Conservation (phyloP, 306 rosid genomes). For the Pachyrhizus erosus region DNA sequence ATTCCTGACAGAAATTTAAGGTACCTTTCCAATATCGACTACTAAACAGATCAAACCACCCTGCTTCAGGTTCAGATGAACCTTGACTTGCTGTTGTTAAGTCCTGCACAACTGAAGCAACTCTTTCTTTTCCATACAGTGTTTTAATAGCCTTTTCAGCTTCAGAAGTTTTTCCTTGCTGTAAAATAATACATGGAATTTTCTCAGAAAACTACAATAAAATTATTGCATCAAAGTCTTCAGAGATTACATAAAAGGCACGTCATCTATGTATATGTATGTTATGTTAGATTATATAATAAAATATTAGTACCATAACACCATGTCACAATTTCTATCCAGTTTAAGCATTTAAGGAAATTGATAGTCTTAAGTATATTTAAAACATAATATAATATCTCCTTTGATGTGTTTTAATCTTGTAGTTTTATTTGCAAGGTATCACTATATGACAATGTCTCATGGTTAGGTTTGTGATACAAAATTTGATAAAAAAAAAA, state of each 20-base stretch:
- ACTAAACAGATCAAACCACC: constrained; percentile 95
- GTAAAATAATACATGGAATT: constrained; percentile 44
- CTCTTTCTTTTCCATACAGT: constrained; percentile 86
- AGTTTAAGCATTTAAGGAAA: constrained; percentile 12
- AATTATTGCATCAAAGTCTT: constrained; percentile 13
- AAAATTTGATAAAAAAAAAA: not conserved
- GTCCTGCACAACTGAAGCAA: constrained; percentile 69
- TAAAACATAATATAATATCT: no score
- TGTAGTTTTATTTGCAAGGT: no score
- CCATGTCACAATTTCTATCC: constrained; percentile 14
- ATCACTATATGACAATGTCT: no score
- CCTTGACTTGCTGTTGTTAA: constrained; percentile 73
- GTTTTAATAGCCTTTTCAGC: constrained; percentile 82
- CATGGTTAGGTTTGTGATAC: not conserved
- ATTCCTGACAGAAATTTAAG: not conserved
- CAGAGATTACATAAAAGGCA: constrained; percentile 8
- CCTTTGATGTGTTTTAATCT: no score
- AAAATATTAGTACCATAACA: not conserved
- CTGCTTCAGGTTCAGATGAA: constrained; percentile 91
- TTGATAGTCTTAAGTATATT: not conserved
- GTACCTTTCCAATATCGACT: constrained; percentile 94
- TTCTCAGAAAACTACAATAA: constrained; percentile 37
- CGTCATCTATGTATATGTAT: not conserved
- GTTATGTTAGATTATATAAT: constrained; percentile 15
- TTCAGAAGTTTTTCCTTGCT: constrained; percentile 87